These are phyloP conservation scores for Passalora sequoiae DNA, from an alignment of 2,329 filamentous ascomycete genomes.

Conservation along the genomic window DNA sequence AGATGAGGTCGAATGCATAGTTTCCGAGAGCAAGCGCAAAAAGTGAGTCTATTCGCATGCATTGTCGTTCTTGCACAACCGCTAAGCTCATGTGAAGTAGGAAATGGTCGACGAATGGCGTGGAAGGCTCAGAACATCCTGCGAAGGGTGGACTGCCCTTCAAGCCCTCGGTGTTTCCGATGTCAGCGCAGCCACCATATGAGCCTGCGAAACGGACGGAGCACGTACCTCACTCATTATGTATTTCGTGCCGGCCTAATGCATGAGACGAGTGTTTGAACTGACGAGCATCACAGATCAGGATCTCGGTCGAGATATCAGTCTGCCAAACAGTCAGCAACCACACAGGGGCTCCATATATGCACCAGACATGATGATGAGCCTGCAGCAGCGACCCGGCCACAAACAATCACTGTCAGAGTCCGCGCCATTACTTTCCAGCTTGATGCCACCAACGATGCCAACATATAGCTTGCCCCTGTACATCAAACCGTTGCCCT, in stretches of 20 bases:
- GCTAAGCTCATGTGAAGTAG: conserved; percentile 18
- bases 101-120: conserved; percentile 33
- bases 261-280: background rate
- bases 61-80: background rate
- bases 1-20: conserved; percentile 69
- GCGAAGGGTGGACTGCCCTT: conserved; percentile 18
- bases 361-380: conserved; percentile 30
- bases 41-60: conserved; percentile 55
- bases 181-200: conserved; percentile 32
- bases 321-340: conserved; percentile 13
- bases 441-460: conserved; percentile 24
- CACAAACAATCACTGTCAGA: conserved; percentile 26
- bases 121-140: conserved; percentile 19
- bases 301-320: conserved; percentile 26
- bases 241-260: conserved; percentile 41
- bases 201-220: conserved; percentile 29
- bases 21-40: conserved; percentile 71
- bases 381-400: conserved; percentile 28
- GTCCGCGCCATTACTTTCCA: conserved; percentile 22
- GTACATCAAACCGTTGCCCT: conserved; percentile 75
- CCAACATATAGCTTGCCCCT: conserved; percentile 48
- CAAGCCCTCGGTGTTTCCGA: conserved; percentile 26
- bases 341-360: conserved; percentile 24
- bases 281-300: conserved; percentile 24
- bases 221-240: conserved; percentile 61